Base-by-base conservation (phyloP, 1,284 basidiomycete genomes). In the Golubevia pallescens region DNA sequence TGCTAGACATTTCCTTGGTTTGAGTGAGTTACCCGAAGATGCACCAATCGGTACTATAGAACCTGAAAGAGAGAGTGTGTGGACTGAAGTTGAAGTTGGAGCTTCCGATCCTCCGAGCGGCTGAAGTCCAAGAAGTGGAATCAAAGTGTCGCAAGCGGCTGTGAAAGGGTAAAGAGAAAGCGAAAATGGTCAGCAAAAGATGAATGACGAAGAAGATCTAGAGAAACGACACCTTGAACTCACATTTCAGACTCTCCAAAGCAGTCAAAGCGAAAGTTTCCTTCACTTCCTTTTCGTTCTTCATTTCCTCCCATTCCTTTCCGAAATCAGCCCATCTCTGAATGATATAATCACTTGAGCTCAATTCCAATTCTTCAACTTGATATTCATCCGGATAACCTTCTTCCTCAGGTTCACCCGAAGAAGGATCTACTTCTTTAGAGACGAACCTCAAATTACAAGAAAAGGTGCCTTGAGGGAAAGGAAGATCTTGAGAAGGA, bases 341-440 rank as follows among this genome's bases (percentile, higher is more conserved):
- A 58, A 94, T 88, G 80, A 99, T 93, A 87, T 97, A 99, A 87
- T 95, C 93, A 32, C 92, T 91, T 3, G 93, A 94, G 65, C 92
- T 91, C 58, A 99, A 88, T 83, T 98, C 97, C 64, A 97, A 90
- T 74, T 98, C 97, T 86, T 98, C 96, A 54, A 97, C 89, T 86
- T 95, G 93, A 87, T 99, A 99, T 87, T 99, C 96, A 88, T 99
- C 97, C 84, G 95, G 93, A 87, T 99, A 99, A 5, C 97, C 97
- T 73, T 98, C 95, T 75, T 93, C 94, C 86, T 99, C 97, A 13
- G 97, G 96, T 86, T 95, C 92, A 61, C 95, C 95, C n/a, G 93
- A 96, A 24, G 92, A 89, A 14, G 97, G 97, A 86, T 99, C 97
- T 16, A 99, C 90, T 86, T 99, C 97, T 87, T 99, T 99, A 87